Conservation (phyloP, 257 asterid species). For the Solanum phureja region DNA sequence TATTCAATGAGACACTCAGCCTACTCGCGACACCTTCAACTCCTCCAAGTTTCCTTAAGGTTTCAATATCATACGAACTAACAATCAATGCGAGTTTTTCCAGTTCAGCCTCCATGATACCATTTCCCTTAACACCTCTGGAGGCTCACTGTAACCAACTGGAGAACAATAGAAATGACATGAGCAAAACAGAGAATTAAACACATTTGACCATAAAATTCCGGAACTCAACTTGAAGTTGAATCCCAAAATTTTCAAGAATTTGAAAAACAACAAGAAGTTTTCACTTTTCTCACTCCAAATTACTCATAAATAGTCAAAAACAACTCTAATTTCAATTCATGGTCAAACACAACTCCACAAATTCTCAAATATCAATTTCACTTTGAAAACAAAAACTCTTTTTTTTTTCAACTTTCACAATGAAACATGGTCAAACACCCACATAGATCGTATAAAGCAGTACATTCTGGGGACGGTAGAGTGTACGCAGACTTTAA, state of each 20-base stretch:
- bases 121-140: constrained; percentile 7
- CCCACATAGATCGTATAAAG: background rate
- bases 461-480: background rate
- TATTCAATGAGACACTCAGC: constrained; percentile 37
- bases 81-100: constrained; percentile 21
- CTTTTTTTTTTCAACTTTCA: background rate
- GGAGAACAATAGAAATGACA: constrained; percentile 6
- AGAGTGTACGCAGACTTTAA: background rate
- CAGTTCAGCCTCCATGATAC: background rate
- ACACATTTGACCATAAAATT: background rate
- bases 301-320: background rate
- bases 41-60: constrained; percentile 45
- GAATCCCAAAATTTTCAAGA: background rate
- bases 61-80: constrained; percentile 47
- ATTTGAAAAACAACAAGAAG: background rate
- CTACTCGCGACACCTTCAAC: constrained; percentile 41
- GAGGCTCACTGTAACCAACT: constrained; percentile 27
- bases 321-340: background rate
- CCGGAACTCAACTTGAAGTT: background rate
- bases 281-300: background rate
- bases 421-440: background rate
- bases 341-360: background rate
- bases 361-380: background rate
- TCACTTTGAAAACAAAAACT: background rate
- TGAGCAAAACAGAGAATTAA: background rate